These are phyloP conservation scores for Fusarium cyanostomum DNA, from an alignment of 2,329 filamentous ascomycete species.

Conservation along the genomic window DNA sequence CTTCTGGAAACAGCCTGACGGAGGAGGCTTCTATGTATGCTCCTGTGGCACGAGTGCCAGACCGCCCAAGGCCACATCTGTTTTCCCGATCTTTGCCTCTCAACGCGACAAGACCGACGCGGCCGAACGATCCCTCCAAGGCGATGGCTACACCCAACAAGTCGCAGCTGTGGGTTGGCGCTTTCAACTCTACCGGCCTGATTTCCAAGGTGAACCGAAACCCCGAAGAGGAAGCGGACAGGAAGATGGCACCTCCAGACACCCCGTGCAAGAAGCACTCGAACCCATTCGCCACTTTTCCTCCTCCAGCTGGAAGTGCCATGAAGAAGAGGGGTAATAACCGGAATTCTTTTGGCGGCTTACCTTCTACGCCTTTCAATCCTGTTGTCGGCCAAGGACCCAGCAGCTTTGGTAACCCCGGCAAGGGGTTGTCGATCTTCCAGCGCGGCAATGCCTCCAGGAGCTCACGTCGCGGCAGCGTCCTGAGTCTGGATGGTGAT, in stretches of 20 bases:
- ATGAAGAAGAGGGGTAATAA: slow-evolving; percentile 70
- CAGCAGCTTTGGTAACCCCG: slow-evolving; percentile 63
- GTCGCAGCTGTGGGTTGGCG: slow-evolving; percentile 72
- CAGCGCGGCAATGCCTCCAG: slow-evolving; percentile 60
- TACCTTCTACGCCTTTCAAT: slow-evolving; percentile 84
- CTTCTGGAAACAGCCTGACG: slow-evolving; percentile 78
- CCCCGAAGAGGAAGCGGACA: slow-evolving; percentile 71
- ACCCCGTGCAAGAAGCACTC: slow-evolving; percentile 93
- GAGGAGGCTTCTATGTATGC: slow-evolving; percentile 67
- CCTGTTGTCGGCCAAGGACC: slow-evolving; percentile 59
- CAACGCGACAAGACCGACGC: slow-evolving; percentile 50
- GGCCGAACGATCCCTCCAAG: slow-evolving; percentile 45
- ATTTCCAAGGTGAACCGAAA: slow-evolving; percentile 94
- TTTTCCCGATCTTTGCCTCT: slow-evolving; percentile 53
- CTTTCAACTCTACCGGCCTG: slow-evolving; percentile 93
- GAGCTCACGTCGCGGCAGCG: slow-evolving; percentile 69
- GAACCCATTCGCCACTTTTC: slow-evolving; percentile 74
- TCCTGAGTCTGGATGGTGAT: slow-evolving; percentile 83
- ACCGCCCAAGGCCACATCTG: slow-evolving; percentile 44
- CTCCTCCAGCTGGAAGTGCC: slow-evolving; percentile 66
- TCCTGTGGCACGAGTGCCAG: slow-evolving; percentile 42
- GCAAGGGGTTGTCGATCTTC: slow-evolving; percentile 74
- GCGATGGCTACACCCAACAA: slow-evolving; percentile 58
- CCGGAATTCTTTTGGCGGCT: slow-evolving; percentile 75
- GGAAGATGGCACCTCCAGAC: slow-evolving; percentile 82